Percentiles rank a stretch among this genome's conserved stretches.
These are phyloP conservation scores for Fraxinus anomala DNA, from an alignment of 257 asterid species.

Conservation along the genomic window DNA sequence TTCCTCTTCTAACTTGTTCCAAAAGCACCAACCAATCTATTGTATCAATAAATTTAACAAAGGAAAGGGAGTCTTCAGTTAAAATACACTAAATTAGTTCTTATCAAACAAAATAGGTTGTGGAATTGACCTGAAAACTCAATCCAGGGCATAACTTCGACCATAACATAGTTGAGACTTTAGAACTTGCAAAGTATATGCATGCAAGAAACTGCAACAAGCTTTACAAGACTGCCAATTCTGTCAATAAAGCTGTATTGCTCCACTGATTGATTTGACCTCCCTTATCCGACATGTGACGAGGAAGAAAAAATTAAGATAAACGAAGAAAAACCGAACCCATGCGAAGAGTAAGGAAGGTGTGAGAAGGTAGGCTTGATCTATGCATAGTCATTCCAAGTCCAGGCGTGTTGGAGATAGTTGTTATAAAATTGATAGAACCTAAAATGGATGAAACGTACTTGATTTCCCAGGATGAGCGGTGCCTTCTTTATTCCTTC, in stretches of 20 bases:
- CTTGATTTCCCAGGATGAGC: too few relatives aligned
- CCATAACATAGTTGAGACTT: background rate
- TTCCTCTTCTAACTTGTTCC: background rate
- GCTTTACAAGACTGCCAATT: background rate
- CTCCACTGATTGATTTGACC: too few relatives aligned
- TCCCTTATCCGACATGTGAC: too few relatives aligned
- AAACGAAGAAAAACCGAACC: too few relatives aligned
- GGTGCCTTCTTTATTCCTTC: too few relatives aligned
- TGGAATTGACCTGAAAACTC: constrained; percentile 3
- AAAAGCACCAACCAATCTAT: background rate
- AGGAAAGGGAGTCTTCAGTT: background rate
- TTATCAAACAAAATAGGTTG: background rate
- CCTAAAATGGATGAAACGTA: too few relatives aligned
- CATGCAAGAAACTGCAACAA: constrained; percentile 1
- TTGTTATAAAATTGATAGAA: too few relatives aligned
- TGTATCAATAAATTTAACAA: background rate
- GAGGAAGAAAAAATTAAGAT: too few relatives aligned
- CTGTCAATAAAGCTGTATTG: background rate
- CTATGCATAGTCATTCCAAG: too few relatives aligned
- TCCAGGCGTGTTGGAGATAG: too few relatives aligned
- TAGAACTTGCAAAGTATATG: background rate
- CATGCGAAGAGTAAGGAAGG: too few relatives aligned
- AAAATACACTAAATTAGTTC: background rate
- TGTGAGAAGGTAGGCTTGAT: too few relatives aligned
- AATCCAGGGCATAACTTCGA: constrained; percentile 1